A percentile compares a stretch with the other conserved stretches of the same genome.
phyloP scores from a whole-genome alignment of 495 filamentous ascomycete genomes.

The Terfezia claveryi region DNA sequence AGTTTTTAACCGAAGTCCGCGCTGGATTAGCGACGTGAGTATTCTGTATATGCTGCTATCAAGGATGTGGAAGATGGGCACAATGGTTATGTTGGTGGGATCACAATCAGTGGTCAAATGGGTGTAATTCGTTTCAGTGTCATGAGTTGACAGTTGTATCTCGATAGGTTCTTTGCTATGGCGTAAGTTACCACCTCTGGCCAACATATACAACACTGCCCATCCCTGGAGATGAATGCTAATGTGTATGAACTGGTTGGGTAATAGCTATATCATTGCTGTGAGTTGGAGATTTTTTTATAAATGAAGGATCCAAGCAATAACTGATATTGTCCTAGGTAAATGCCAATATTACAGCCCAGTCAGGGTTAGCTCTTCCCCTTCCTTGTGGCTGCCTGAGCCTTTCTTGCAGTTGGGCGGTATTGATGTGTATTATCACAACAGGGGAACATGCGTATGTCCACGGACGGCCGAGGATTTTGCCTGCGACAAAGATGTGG shows the following conservation, averaged over 20 bases:
- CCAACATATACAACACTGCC: too few relatives aligned
- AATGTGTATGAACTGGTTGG: too few relatives aligned
- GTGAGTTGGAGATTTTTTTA: conserved; percentile 5
- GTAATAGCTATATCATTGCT: conserved; percentile 41
- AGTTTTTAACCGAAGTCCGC: conserved; percentile 58
- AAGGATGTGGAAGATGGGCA: too few relatives aligned
- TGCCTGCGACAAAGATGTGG: conserved; percentile 31
- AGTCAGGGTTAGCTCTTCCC: conserved; percentile 15
- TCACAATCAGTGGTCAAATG: neutral
- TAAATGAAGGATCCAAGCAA: neutral
- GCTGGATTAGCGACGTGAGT: conserved; percentile 46
- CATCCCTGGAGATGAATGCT: too few relatives aligned
- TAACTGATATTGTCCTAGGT: conserved; percentile 5
- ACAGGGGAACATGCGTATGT: conserved; percentile 58
- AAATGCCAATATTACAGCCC: conserved; percentile 28
- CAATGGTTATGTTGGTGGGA: too few relatives aligned
- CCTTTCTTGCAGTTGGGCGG: too few relatives aligned
- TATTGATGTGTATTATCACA: too few relatives aligned
- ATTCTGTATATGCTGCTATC: neutral
- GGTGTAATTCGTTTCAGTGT: conserved; percentile 1
- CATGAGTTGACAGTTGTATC: neutral
- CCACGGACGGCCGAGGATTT: conserved; percentile 25
- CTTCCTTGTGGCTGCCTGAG: too few relatives aligned
- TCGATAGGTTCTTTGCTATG: conserved; percentile 51
- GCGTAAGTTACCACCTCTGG: conserved; percentile 48